phyloP scores from a whole-genome alignment of 73 alveolate species.

The Paramecium primaurelia region DNA sequence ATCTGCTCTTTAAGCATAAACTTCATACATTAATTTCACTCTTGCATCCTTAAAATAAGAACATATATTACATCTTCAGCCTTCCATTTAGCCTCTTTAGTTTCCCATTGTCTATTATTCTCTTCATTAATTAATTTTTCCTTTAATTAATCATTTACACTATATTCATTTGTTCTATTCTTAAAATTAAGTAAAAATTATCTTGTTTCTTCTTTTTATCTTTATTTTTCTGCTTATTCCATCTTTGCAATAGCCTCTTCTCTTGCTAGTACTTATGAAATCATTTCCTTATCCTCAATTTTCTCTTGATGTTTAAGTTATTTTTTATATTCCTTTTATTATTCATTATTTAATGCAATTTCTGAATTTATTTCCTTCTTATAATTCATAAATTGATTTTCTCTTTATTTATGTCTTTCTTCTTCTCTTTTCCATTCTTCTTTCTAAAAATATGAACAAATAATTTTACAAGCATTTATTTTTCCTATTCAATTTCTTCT shows the following conservation, averaged over 20 bases:
- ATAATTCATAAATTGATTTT: background rate
- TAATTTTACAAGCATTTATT: conserved; percentile 25
- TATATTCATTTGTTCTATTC: conserved; percentile 9
- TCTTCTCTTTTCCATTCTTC: conserved; percentile 57
- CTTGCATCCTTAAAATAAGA: background rate
- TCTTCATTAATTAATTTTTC: conserved; percentile 23
- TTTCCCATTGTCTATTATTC: background rate
- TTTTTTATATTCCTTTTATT: background rate
- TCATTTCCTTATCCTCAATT: conserved; percentile 17
- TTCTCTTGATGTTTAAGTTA: background rate
- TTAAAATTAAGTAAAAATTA: background rate
- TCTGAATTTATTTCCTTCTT: background rate
- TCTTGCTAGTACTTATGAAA: background rate
- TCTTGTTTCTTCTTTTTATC: conserved; percentile 32
- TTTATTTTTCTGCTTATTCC: conserved; percentile 37
- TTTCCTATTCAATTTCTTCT: conserved; percentile 27
- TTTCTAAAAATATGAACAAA: background rate
- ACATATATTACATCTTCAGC: background rate
- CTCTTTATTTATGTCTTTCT: conserved; percentile 46
- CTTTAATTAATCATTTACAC: background rate
- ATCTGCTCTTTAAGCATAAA: conserved; percentile 17
- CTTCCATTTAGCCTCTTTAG: conserved; percentile 23
- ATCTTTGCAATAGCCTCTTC: background rate
- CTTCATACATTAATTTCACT: conserved; percentile 33
- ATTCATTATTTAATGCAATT: conserved; percentile 15